These are phyloP conservation scores for Solanum peruvianum DNA, from an alignment of 257 asterid genomes.

Conservation along the genomic window DNA sequence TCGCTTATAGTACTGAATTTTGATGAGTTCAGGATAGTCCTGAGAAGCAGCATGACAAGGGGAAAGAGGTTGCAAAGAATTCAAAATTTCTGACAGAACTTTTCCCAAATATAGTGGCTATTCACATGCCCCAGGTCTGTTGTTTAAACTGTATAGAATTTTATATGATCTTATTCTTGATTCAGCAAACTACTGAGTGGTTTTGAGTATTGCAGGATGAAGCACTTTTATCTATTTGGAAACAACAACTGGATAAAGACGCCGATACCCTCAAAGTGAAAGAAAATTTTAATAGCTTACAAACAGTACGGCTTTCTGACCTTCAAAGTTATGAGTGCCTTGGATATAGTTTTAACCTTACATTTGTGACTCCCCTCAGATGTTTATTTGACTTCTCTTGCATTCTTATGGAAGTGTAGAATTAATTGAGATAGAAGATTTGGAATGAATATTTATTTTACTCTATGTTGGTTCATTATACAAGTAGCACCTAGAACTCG, in stretches of 20 bases:
- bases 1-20: not conserved
- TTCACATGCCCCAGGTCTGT: slow-evolving; percentile 75
- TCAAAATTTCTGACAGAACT: slow-evolving; percentile 62
- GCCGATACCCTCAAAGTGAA: slow-evolving; percentile 60
- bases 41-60: slow-evolving; percentile 67
- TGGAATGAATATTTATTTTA: not conserved
- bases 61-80: slow-evolving; percentile 65
- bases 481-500: not conserved
- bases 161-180: not conserved
- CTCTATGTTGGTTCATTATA: not conserved
- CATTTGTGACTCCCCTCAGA: not conserved
- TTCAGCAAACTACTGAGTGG: slow-evolving; percentile 1
- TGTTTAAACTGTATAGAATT: not conserved
- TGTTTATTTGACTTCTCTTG: not conserved
- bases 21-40: slow-evolving; percentile 53
- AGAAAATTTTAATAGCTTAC: slow-evolving; percentile 58
- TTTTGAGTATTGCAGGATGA: slow-evolving; percentile 50
- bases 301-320: slow-evolving; percentile 39
- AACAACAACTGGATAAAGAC: slow-evolving; percentile 70
- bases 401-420: not conserved
- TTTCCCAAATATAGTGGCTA: slow-evolving; percentile 74
- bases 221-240: slow-evolving; percentile 67
- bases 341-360: not conserved
- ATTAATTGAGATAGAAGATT: not conserved
- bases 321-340: not conserved